Conservation (phyloP, 1,284 basidiomycete species). For the Fistulinella cinereoalba region DNA sequence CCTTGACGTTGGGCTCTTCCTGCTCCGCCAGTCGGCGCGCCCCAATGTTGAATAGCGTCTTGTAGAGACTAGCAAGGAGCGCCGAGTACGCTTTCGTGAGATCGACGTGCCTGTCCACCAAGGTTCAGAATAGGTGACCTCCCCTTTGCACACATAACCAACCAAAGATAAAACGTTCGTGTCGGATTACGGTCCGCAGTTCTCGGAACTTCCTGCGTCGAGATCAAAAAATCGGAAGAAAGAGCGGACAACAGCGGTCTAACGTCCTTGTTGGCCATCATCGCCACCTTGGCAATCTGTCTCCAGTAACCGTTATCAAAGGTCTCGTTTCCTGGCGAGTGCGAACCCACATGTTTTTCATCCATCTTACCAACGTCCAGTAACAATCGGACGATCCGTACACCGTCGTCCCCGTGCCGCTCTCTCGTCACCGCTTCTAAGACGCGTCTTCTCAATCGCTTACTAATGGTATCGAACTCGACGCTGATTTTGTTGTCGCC, state of each 20-base stretch:
- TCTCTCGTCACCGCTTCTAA: constrained; percentile 82
- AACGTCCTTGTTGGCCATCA: constrained; percentile 88
- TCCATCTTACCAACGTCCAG: constrained; percentile 92
- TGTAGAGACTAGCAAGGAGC: constrained; percentile 77
- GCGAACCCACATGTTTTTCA: constrained; percentile 68
- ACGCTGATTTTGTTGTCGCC: constrained; percentile 73
- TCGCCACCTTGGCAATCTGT: constrained; percentile 91
- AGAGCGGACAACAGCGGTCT: constrained; percentile 79
- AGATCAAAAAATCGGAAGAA: constrained; percentile 77
- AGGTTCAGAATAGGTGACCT: not conserved
- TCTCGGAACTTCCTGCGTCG: constrained; percentile 88
- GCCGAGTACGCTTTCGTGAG: constrained; percentile 75
- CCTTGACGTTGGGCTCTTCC: constrained; percentile 60
- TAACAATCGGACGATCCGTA: constrained; percentile 81
- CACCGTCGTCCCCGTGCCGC: constrained; percentile 82
- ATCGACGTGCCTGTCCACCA: constrained; percentile 74
- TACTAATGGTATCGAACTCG: constrained; percentile 77
- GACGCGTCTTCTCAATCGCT: constrained; percentile 68
- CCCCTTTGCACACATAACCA: constrained; percentile 14
- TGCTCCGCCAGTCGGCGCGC: constrained; percentile 69
- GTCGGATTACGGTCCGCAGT: constrained; percentile 83
- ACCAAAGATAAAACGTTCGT: constrained; percentile 89
- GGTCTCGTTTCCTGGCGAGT: not conserved
- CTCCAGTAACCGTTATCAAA: constrained; percentile 1
- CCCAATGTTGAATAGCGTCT: constrained; percentile 82